Evolutionary conservation across 441 rosid species (phyloP).

Genomic region (Croton laevigatus): DNA sequence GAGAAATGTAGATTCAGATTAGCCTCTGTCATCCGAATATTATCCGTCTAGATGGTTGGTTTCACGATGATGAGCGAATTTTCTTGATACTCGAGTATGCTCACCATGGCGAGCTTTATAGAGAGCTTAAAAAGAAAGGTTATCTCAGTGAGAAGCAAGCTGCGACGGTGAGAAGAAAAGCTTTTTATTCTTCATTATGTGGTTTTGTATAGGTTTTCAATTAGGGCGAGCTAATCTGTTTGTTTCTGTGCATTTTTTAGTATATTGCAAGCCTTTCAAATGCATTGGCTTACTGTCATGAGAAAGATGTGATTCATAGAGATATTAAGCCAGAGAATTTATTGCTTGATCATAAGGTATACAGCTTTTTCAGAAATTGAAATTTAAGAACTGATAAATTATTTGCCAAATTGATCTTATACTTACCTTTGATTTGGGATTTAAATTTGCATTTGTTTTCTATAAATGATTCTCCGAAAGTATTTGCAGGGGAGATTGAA

Average conservation of each 20-base stretch:
- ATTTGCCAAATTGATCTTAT: not conserved
- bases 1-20: constrained; percentile 91
- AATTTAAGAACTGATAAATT: not conserved
- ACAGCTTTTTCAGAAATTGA: not conserved
- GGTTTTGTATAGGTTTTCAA: not conserved
- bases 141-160: constrained; percentile 64
- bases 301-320: constrained; percentile 88
- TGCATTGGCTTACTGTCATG: constrained; percentile 87
- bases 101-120: constrained; percentile 82
- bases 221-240: not conserved
- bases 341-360: constrained; percentile 92
- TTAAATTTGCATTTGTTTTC: not conserved
- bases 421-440: not conserved
- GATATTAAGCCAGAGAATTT: constrained; percentile 95
- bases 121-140: constrained; percentile 53
- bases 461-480: not conserved
- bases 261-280: constrained; percentile 83
- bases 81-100: constrained; percentile 93
- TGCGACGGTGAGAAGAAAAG: constrained; percentile 48
- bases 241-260: constrained; percentile 38
- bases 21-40: constrained; percentile 68
- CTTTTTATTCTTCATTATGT: not conserved
- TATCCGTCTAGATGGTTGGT: constrained; percentile 81
- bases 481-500: constrained; percentile 68
- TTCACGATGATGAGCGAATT: constrained; percentile 66